Evolutionary conservation across 805 yeast species (phyloP).

Genomic region (Saturnispora dispora): DNA sequence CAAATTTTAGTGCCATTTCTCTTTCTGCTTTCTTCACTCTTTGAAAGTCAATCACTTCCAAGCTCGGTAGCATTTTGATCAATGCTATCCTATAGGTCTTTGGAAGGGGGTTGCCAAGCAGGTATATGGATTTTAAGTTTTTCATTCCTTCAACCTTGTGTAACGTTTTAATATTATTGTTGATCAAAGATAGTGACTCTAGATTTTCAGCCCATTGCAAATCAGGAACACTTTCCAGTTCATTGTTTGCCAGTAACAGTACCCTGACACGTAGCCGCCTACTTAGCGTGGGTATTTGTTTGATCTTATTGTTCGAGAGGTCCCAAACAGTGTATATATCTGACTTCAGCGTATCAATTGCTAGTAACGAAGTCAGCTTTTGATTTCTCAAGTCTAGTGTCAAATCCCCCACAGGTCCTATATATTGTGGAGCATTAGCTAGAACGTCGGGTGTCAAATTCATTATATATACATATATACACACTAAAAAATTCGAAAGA

Average conservation of each 20-base stretch:
- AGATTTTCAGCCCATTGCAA: conserved; percentile 34
- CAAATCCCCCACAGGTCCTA: conserved; percentile 37
- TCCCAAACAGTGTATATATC: conserved; percentile 53
- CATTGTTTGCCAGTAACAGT: conserved; percentile 55
- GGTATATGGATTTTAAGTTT: conserved; percentile 37
- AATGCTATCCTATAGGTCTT: conserved; percentile 50
- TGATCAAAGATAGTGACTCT: conserved; percentile 40
- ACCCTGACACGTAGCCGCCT: conserved; percentile 35
- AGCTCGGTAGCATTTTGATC: conserved; percentile 53
- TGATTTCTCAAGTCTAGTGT: conserved; percentile 34
- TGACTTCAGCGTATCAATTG: conserved; percentile 17
- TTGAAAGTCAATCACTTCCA: conserved; percentile 59
- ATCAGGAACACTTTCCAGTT: conserved; percentile 35
- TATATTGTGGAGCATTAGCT: conserved; percentile 40
- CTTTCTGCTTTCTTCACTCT: conserved; percentile 52
- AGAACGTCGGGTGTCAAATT: conserved; percentile 45
- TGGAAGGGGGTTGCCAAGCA: conserved; percentile 53
- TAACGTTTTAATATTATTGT: conserved; percentile 42
- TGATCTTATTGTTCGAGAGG: conserved; percentile 65
- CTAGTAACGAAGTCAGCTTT: conserved; percentile 35
- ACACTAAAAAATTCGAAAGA: neutral
- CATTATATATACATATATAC: conserved; percentile 29
- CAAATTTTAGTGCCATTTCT: conserved; percentile 30
- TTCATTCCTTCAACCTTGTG: conserved; percentile 33
- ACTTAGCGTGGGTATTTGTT: conserved; percentile 44